A percentile compares a stretch with the other conserved stretches of the same genome.
These are phyloP conservation scores for Auricularia sp. DNA, from an alignment of 768 basidiomycete genomes.

Conservation along the genomic window DNA sequence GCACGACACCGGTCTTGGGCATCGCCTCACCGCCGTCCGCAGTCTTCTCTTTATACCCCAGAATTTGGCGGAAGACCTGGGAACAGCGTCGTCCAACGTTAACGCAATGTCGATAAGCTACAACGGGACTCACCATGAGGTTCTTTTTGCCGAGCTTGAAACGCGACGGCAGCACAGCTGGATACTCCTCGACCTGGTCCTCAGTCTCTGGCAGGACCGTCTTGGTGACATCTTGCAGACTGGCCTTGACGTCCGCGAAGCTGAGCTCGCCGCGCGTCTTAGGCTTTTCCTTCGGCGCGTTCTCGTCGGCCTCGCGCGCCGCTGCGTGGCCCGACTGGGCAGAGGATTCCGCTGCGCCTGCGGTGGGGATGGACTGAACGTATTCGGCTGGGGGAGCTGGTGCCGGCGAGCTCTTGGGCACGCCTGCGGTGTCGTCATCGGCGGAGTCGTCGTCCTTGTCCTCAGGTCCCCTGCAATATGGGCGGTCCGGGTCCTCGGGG, in stretches of 20 bases:
- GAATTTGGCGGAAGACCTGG: conserved; percentile 2
- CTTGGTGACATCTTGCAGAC: too few relatives aligned
- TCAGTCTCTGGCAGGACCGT: not conserved
- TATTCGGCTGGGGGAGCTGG: not conserved
- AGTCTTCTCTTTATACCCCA: not conserved
- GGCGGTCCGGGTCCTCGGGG: not conserved
- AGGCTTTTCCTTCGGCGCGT: not conserved
- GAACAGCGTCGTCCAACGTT: not conserved
- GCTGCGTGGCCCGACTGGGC: not conserved
- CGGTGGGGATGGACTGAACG: not conserved
- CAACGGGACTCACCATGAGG: not conserved
- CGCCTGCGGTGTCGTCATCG: too few relatives aligned
- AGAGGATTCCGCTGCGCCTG: not conserved
- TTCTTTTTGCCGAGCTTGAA: not conserved
- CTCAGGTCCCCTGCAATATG: not conserved
- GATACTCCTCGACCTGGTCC: not conserved
- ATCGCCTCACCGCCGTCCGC: not conserved
- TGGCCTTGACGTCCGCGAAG: not conserved
- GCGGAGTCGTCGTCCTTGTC: too few relatives aligned
- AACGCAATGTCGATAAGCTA: too few relatives aligned
- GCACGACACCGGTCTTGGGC: not conserved
- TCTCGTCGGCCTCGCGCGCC: not conserved
- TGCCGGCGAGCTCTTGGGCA: not conserved
- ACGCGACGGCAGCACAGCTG: not conserved
- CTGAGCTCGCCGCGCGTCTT: not conserved